Percentiles rank a stretch among this genome's conserved stretches.
phyloP scores from a whole-genome alignment of 768 basidiomycete genomes.

The Chalciporus pseudorubinellus region DNA sequence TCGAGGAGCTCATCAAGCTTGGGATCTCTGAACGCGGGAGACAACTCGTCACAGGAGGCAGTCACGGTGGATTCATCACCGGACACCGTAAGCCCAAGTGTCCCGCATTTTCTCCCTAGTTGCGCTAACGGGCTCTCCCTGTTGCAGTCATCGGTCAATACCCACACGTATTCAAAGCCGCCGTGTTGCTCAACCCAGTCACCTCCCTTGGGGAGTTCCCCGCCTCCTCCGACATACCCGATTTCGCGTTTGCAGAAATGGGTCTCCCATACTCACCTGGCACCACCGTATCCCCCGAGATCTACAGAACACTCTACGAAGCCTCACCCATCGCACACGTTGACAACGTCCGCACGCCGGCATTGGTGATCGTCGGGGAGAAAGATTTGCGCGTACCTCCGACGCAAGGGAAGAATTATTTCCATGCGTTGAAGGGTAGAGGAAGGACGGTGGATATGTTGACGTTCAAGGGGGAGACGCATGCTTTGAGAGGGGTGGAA shows the following conservation, averaged over 20 bases:
- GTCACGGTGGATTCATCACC: conserved; percentile 61
- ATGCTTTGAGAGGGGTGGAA: conserved; percentile 58
- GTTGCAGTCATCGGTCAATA: conserved; percentile 53
- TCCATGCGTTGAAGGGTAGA: conserved; percentile 56
- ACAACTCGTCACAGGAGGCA: conserved; percentile 56
- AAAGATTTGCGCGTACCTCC: conserved; percentile 56
- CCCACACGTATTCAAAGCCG: conserved; percentile 56
- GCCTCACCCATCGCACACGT: conserved; percentile 54
- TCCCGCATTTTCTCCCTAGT: too few relatives aligned
- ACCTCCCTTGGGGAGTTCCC: conserved; percentile 49
- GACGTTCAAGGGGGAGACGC: conserved; percentile 53
- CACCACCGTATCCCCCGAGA: conserved; percentile 38
- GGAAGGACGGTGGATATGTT: conserved; percentile 50
- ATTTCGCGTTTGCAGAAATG: conserved; percentile 51
- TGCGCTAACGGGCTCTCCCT: neutral
- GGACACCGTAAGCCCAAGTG: conserved; percentile 52
- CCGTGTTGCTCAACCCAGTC: conserved; percentile 64
- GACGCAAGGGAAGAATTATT: conserved; percentile 54
- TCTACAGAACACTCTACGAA: conserved; percentile 41
- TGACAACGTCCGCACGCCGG: conserved; percentile 46
- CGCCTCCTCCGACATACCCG: conserved; percentile 56
- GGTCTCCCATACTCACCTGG: conserved; percentile 32
- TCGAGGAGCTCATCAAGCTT: conserved; percentile 44
- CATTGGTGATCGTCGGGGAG: conserved; percentile 56
- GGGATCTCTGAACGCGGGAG: conserved; percentile 49